These are phyloP conservation scores for Fusarium redolens DNA, from an alignment of 2,329 filamentous ascomycete genomes.

Conservation along the genomic window DNA sequence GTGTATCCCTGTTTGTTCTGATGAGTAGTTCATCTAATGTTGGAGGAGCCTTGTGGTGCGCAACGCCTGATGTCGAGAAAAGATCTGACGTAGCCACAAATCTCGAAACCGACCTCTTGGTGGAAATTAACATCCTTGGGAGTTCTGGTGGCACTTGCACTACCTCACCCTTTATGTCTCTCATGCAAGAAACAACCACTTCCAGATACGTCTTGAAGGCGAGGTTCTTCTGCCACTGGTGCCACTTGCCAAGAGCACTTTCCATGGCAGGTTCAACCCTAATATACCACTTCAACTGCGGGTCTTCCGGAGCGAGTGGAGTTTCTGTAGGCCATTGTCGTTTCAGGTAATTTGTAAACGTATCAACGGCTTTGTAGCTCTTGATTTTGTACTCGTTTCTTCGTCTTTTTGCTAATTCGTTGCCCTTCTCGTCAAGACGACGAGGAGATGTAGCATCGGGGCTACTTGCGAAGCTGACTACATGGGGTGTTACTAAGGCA, in stretches of 20 bases:
- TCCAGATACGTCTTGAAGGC: conserved; percentile 18
- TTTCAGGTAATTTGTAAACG: not conserved
- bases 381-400: not conserved
- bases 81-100: conserved; percentile 22
- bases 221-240: conserved; percentile 25
- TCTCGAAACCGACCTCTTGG: not conserved
- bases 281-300: conserved; percentile 3
- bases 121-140: not conserved
- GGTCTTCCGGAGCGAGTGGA: not conserved
- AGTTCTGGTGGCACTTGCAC: not conserved
- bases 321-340: conserved; percentile 22
- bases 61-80: not conserved
- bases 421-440: not conserved
- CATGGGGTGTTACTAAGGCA: not conserved
- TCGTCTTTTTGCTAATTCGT: not conserved
- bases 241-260: not conserved
- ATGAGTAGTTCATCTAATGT: not conserved
- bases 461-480: not conserved
- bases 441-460: not conserved
- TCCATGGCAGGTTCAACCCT: conserved; percentile 1
- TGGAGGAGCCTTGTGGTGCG: accelerated
- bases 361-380: not conserved
- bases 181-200: not conserved
- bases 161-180: not conserved
- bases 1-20: not conserved